Base-by-base conservation (phyloP, 306 rosid species). In the Pterocarpus santalinus region DNA sequence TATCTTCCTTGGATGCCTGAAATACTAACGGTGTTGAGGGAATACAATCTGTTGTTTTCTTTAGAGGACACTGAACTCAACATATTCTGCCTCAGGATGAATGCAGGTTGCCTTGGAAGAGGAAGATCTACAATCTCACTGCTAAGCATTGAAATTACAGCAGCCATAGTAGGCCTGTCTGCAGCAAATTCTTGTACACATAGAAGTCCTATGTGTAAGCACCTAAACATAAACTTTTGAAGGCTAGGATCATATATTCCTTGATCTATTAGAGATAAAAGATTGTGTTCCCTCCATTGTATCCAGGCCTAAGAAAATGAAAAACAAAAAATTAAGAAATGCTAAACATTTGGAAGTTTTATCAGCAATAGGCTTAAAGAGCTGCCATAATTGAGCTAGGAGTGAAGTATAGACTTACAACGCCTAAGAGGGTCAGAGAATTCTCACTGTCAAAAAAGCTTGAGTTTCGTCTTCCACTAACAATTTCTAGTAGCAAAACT, bases 401-500 rank as follows among this genome's bases (percentile, higher is more conserved):
- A 33, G 53, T 53, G 4, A 11, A 7, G 28, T 22, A 2, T 6
- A 60, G 36, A 44, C 84, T 66, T 79, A 84, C 87, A 68, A 32
- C 22, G 73, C 87, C 87, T 30, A 46, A n/a, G 36, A 84, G 85
- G 62, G 36, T 80, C 0, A 55, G 67, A 56, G 28, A 38, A 22
- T 22, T 22, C 28, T 22, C 28, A 1, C 28, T 22, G 28, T 22
- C 28, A 22, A 22, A 22, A 1, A 22, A 22, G 28, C 28, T 22
- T 22, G 28, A 22, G 28, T 22, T 22, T 22, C 28, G 28, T 22
- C 28, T 85, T 11, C 85, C 80, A 47, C 76, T 70, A 15, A 76
- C 5, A 16, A 85, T 80, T 79, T 85, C 85, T n/a, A 80, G 41
- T 4, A 85, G 3, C 70, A 70, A 80, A 63, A 80, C 88, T 5